These are phyloP conservation scores for Blastobotrys elegans DNA, from an alignment of 1,139 yeast genomes.

Conservation along the genomic window DNA sequence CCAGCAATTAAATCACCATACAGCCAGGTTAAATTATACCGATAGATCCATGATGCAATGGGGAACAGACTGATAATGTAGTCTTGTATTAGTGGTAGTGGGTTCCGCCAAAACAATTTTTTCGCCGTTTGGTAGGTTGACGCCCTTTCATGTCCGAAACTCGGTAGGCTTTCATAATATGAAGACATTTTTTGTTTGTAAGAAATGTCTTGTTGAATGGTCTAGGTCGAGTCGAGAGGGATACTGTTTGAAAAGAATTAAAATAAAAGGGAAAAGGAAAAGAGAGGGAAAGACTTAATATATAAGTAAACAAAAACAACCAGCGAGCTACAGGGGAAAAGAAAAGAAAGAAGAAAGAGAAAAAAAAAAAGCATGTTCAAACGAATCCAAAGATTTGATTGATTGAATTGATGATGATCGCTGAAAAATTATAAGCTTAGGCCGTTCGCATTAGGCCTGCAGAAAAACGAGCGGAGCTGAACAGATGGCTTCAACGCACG, in stretches of 20 bases:
- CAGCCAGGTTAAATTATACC: slow-evolving; percentile 76
- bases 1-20: slow-evolving; percentile 86
- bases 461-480: not conserved
- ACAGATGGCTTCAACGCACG: slow-evolving; percentile 9
- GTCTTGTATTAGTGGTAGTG: slow-evolving; percentile 29
- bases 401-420: not conserved
- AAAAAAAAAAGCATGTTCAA: not conserved
- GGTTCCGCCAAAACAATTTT: slow-evolving; percentile 13
- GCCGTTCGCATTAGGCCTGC: not conserved
- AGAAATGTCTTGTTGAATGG: too few relatives aligned
- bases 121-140: slow-evolving; percentile 14
- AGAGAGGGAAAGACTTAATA: not conserved
- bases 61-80: slow-evolving; percentile 72
- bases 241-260: not conserved
- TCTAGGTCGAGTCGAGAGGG: too few relatives aligned
- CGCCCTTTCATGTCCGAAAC: slow-evolving; percentile 21
- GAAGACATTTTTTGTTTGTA: not conserved
- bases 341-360: not conserved
- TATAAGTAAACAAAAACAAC: not conserved
- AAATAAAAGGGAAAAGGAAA: not conserved
- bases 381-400: not conserved
- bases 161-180: slow-evolving; percentile 11
- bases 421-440: not conserved
- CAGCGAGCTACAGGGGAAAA: too few relatives aligned
- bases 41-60: slow-evolving; percentile 72